Evolutionary conservation across 805 yeast species (phyloP), one percentile per base, ranked within the genome.

Genomic region (Monosporozyma yasuniensis): DNA sequence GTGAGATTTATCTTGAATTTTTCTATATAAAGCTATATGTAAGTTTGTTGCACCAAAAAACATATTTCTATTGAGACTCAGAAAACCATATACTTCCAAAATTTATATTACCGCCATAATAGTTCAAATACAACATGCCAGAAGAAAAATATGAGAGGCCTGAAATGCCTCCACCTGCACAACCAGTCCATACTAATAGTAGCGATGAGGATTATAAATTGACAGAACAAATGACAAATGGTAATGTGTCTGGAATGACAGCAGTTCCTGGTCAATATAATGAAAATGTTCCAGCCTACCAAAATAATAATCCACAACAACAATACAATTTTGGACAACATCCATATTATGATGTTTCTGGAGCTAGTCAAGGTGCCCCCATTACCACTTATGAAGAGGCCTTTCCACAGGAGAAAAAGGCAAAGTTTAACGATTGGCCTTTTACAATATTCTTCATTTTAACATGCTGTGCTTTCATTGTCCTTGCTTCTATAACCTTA

Each of bases 351-450:
- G 55, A 64, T 46, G 46, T 61, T 38, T 51, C 55, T n/a, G 63
- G 69, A 9, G 62, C 66, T 50, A 61, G 57, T 3, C 56, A 62
- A 5, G 68, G 72, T 10, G 66, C 70, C 2, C 69, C 73, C 3
- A 65, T 71, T 49, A 75, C 72, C 2, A 69, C 74, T 4, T 87
- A 81, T 61, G 86, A 81, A 30, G 80, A 86, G 45, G 77, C 83
- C 1, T 88, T 88, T 66, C 78, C 80, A 53, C 52, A 56, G 1
- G 64, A 61, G 16, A 76, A 74, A 30, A 74, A 73, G 57, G 88
- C 89, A 1, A 76, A 69, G 51, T 78, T 73, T 68, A 81, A 88
- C 59, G 96, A 88, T 65, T 76, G 82, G 76, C 79, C 83, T 0
- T 84, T 84, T 61, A 75, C 86, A 0, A 54, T 84, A 8, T 73